Percentiles rank a stretch among this genome's conserved stretches.
Conservation (phyloP, 441 rosid genomes). For the Erodium moschatum region DNA sequence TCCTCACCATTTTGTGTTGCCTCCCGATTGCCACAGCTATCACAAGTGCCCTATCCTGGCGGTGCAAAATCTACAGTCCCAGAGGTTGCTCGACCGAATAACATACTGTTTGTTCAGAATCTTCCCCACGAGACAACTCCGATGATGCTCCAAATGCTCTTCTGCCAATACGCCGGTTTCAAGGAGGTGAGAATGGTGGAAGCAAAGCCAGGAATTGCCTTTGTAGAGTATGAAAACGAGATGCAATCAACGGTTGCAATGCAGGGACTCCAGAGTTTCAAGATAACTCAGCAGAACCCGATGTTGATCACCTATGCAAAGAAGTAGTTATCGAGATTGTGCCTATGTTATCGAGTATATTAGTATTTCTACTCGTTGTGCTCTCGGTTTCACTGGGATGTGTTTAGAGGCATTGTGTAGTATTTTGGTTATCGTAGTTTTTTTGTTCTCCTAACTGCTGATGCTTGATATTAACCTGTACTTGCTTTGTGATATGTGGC, state of each 20-base stretch:
- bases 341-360: too few species aligned
- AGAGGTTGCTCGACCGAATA: slow-evolving; percentile 91
- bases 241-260: slow-evolving; percentile 77
- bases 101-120: slow-evolving; percentile 81
- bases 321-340: slow-evolving; percentile 34
- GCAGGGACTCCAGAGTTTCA: slow-evolving; percentile 77
- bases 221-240: slow-evolving; percentile 78
- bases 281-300: slow-evolving; percentile 54
- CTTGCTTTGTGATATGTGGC: too few species aligned
- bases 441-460: too few species aligned
- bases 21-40: slow-evolving; percentile 44
- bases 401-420: too few species aligned
- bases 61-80: slow-evolving; percentile 58
- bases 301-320: slow-evolving; percentile 84
- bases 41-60: slow-evolving; percentile 75
- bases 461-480: too few species aligned
- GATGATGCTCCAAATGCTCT: slow-evolving; percentile 68
- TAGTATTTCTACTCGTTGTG: too few species aligned
- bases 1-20: background rate
- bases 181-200: slow-evolving; percentile 96
- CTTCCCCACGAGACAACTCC: slow-evolving; percentile 78
- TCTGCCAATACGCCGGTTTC: slow-evolving; percentile 64
- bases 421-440: too few species aligned
- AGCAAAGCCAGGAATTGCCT: slow-evolving; percentile 91
- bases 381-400: too few species aligned